These are phyloP conservation scores for Trebouxia sp. DNA, from an alignment of 139 green algal genomes.

Conservation along the genomic window DNA sequence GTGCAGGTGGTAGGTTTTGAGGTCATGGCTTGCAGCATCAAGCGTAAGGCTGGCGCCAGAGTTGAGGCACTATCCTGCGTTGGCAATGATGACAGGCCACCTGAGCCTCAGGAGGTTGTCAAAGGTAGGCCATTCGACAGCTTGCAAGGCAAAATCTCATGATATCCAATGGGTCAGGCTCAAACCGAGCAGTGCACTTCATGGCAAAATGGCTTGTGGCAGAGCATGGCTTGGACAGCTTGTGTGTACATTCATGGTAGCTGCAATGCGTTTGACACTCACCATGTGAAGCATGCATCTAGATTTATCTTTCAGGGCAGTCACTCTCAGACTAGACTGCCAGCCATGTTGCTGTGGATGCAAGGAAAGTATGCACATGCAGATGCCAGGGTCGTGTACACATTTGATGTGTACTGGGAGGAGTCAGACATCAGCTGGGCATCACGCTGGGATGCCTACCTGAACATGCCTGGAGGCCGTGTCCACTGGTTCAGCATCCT, in stretches of 20 bases:
- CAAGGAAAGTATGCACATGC: background rate
- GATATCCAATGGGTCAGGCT: too few relatives aligned
- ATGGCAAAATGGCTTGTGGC: too few relatives aligned
- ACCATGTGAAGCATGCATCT: too few relatives aligned
- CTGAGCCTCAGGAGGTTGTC: conserved; percentile 67
- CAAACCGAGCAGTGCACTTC: too few relatives aligned
- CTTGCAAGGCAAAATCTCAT: too few relatives aligned
- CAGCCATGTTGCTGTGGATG: too few relatives aligned
- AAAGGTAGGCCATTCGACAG: conserved; percentile 46
- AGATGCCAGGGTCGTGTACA: conserved; percentile 61
- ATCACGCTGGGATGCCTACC: conserved; percentile 93
- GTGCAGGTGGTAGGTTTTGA: conserved; percentile 93
- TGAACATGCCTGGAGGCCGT: conserved; percentile 87
- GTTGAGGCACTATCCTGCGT: conserved; percentile 71
- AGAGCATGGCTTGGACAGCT: too few relatives aligned
- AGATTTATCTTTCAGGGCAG: too few relatives aligned
- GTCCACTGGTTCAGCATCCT: conserved; percentile 98
- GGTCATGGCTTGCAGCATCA: conserved; percentile 85
- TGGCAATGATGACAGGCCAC: conserved; percentile 48
- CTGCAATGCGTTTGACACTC: too few relatives aligned
- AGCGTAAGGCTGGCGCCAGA: conserved; percentile 54
- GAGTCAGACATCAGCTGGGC: conserved; percentile 83
- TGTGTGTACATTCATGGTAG: too few relatives aligned
- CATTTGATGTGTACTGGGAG: conserved; percentile 94
- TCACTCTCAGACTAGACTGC: too few relatives aligned